These are phyloP conservation scores for Gardenia jasminoides DNA, from an alignment of 257 asterid genomes.

Conservation along the genomic window DNA sequence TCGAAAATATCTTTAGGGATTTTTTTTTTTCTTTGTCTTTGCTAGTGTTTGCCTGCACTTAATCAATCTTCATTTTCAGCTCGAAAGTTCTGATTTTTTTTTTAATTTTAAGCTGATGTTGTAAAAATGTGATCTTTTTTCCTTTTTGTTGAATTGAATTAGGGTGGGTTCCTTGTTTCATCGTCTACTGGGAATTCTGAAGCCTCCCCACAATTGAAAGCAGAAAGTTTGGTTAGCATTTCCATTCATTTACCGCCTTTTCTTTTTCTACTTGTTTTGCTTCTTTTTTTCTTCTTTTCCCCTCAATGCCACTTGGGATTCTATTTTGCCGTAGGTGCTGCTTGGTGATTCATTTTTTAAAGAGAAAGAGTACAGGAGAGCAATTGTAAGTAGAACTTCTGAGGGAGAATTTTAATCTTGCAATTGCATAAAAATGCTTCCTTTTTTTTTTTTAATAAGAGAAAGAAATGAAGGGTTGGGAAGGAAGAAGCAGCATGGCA, in stretches of 20 bases:
- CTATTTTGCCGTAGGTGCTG: slow-evolving; percentile 50
- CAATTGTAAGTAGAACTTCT: slow-evolving; percentile 58
- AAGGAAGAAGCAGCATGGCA: not conserved
- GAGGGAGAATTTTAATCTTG: not conserved
- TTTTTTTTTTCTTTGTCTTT: not conserved
- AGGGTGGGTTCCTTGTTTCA: slow-evolving; percentile 93
- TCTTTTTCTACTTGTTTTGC: slow-evolving; percentile 3
- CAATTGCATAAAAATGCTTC: not conserved
- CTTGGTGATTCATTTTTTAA: slow-evolving; percentile 76
- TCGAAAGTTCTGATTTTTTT: not conserved
- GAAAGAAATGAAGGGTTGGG: not conserved
- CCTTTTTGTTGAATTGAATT: slow-evolving; percentile 15
- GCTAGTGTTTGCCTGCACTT: not conserved
- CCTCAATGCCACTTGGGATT: slow-evolving; percentile 10
- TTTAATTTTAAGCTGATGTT: not conserved
- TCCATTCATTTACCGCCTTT: slow-evolving; percentile 5
- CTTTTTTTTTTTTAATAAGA: not conserved
- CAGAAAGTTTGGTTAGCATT: slow-evolving; percentile 72
- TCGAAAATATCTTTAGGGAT: not conserved
- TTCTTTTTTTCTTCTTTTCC: slow-evolving; percentile 19
- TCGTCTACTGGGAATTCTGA: slow-evolving; percentile 68
- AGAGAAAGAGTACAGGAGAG: slow-evolving; percentile 78
- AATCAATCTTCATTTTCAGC: not conserved
- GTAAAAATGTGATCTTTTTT: not conserved
- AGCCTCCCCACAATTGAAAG: slow-evolving; percentile 72